Evolutionary conservation across 2,329 filamentous ascomycete genomes (phyloP).

Genomic region (Berkeleyomyces rouxiae): DNA sequence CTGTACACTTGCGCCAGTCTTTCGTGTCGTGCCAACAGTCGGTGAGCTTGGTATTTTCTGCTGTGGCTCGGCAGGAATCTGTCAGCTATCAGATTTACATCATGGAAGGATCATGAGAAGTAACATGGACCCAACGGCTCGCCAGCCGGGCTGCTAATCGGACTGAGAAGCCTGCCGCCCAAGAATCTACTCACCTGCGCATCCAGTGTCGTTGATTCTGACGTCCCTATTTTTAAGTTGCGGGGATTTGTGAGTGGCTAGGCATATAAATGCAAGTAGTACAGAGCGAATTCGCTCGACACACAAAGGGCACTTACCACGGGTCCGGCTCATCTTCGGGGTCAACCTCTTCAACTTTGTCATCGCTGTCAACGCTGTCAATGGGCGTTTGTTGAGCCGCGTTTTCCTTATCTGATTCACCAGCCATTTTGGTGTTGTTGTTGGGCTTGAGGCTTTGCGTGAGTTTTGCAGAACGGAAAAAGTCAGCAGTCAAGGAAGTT

Average conservation of each 20-base stretch:
- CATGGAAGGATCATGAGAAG: not conserved
- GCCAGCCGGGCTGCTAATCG: not conserved
- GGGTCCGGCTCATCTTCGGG: conserved; percentile 87
- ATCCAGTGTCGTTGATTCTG: conserved; percentile 92
- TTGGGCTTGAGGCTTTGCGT: not conserved
- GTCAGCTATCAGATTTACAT: not conserved
- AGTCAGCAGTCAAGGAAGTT: not conserved
- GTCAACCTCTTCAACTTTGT: conserved; percentile 18
- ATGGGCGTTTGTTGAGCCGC: conserved; percentile 15
- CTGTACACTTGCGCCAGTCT: conserved; percentile 79
- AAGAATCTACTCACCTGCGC: conserved; percentile 47
- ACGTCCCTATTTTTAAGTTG: conserved; percentile 54
- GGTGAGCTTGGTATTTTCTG: conserved; percentile 77
- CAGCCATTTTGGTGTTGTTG: not conserved
- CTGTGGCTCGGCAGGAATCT: conserved; percentile 28
- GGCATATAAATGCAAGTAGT: not conserved
- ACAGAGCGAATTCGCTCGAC: not conserved
- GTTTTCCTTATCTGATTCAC: conserved; percentile 25
- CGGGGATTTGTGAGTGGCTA: not conserved
- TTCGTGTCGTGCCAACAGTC: conserved; percentile 94
- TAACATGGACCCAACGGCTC: not conserved
- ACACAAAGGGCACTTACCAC: conserved; percentile 42
- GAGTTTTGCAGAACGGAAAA: not conserved
- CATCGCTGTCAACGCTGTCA: not conserved
- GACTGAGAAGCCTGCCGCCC: not conserved